Base-by-base conservation (phyloP, 2,329 filamentous ascomycete genomes). In the Eutypa lata region DNA sequence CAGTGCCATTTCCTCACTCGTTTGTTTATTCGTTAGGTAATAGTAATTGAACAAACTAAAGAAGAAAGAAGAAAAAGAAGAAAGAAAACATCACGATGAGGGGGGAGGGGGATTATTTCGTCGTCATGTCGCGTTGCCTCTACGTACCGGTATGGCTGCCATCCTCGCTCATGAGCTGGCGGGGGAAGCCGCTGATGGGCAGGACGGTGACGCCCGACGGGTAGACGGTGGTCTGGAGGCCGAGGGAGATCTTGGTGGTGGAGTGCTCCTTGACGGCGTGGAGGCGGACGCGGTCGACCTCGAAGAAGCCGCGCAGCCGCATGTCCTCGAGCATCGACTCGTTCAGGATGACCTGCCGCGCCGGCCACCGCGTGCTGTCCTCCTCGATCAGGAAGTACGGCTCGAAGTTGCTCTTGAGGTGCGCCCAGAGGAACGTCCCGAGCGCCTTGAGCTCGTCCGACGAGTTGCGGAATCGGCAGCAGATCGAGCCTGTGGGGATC, bases 151-250 rank as follows among this genome's bases (percentile, higher is more conserved):
- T 45, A 26, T 3, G 21, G 37, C 57, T 56, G 13, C 57, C 60
- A 52, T 64, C 66, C 45, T 68, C 65, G 6, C 55, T 58, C 64
- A 68, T 68, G 28, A 68, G 48, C 8, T 52, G 58, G 4, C 66
- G 56, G 33, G 66, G 66, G 33, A 68, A 68, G 13, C 66, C 66
- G 48, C 66, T 68, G 28, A 68, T 67, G 10, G 62, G 65, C 18
- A 68, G 54, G 19, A 58, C 57, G 11, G 57, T 58, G 33, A 59
- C 55, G 28, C 62, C 65, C 43, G 62, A 65, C 5, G 58, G 57
- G 31, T 67, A 65, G 2, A 59, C 50, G 11, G 18, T 26, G 21
- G 52, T 57, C 33, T 63, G 60, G 21, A 68, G 48, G 28, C 63
- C 64, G 18, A 68, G 60, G n/a, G 65, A 65, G 40, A 68, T 57